Conservation (phyloP, 1,284 basidiomycete genomes). For the Microbotryum scabiosae region DNA sequence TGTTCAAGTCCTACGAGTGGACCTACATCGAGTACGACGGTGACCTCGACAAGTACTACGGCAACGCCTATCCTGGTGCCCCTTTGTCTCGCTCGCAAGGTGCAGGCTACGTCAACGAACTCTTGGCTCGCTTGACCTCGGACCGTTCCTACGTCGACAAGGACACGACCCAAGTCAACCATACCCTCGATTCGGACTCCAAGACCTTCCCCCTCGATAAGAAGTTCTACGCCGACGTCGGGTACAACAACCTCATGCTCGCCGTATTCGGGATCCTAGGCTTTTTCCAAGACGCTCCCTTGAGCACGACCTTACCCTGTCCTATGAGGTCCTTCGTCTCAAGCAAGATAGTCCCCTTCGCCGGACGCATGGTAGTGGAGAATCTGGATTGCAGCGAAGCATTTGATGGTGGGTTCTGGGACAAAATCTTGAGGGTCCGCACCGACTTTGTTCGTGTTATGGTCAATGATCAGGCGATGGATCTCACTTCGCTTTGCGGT, state of each 20-base stretch:
- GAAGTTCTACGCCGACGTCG: constrained; percentile 22
- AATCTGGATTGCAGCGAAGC: constrained; percentile 45
- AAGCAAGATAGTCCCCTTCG: constrained; percentile 58
- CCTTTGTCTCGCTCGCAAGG: constrained; percentile 34
- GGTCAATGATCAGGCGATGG: too few relatives aligned
- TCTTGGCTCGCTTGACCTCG: constrained; percentile 64
- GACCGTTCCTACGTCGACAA: constrained; percentile 43
- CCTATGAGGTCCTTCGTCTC: constrained; percentile 42
- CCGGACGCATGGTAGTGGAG: constrained; percentile 56
- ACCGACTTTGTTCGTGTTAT: too few relatives aligned
- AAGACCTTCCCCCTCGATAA: constrained; percentile 55
- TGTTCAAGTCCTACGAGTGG: too few relatives aligned
- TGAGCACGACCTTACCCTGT: constrained; percentile 63
- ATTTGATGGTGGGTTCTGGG: too few relatives aligned
- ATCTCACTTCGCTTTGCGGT: too few relatives aligned
- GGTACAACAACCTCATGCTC: constrained; percentile 24
- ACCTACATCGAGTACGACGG: constrained; percentile 38
- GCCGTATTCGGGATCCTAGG: constrained; percentile 45
- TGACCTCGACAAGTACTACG: constrained; percentile 70
- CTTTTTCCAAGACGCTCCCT: constrained; percentile 69
- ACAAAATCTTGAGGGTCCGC: too few relatives aligned
- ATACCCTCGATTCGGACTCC: constrained; percentile 57
- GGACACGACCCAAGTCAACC: constrained; percentile 54
- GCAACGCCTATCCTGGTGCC: constrained; percentile 23
- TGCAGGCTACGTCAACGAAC: constrained; percentile 74